Conservation (phyloP, 192 early-diverging fungal genomes). For the Coemansia sp. region DNA sequence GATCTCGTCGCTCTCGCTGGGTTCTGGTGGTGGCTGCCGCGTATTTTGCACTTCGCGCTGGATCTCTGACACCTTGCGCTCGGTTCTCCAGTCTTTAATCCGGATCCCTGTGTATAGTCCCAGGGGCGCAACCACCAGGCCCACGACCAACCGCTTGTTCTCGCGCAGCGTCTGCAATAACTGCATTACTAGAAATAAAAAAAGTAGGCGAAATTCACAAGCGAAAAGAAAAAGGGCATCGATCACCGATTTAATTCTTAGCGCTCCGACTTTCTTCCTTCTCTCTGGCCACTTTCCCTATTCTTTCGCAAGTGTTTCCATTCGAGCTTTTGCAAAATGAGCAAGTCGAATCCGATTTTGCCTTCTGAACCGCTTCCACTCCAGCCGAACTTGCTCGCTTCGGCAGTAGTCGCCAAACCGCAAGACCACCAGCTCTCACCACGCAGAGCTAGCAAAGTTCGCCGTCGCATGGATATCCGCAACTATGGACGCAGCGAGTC, state of each 20-base stretch:
- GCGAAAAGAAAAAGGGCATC: not conserved
- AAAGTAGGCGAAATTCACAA: not conserved
- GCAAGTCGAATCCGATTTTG: constrained; percentile 42
- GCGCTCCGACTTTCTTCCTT: too few species aligned
- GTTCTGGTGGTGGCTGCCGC: not conserved
- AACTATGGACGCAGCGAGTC: constrained; percentile 41
- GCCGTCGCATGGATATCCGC: constrained; percentile 32
- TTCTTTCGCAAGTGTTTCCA: not conserved
- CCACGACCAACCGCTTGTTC: constrained; percentile 25
- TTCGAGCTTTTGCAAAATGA: constrained; percentile 11
- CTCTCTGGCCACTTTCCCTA: too few species aligned
- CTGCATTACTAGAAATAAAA: not conserved
- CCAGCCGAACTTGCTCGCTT: constrained; percentile 31
- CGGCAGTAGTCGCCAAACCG: constrained; percentile 21
- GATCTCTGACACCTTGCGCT: constrained; percentile 7
- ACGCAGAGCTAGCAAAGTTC: constrained; percentile 23
- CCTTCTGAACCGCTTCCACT: constrained; percentile 46
- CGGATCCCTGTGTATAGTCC: constrained; percentile 37
- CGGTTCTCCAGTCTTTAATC: constrained; percentile 24
- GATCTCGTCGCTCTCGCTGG: not conserved
- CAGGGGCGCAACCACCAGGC: constrained; percentile 32
- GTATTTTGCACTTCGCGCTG: constrained; percentile 7
- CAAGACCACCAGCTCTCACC: constrained; percentile 12
- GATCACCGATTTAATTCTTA: not conserved
- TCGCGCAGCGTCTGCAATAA: constrained; percentile 11